Evolutionary conservation across 2,329 filamentous ascomycete species (phyloP).

Genomic region (Fusarium avenaceum): DNA sequence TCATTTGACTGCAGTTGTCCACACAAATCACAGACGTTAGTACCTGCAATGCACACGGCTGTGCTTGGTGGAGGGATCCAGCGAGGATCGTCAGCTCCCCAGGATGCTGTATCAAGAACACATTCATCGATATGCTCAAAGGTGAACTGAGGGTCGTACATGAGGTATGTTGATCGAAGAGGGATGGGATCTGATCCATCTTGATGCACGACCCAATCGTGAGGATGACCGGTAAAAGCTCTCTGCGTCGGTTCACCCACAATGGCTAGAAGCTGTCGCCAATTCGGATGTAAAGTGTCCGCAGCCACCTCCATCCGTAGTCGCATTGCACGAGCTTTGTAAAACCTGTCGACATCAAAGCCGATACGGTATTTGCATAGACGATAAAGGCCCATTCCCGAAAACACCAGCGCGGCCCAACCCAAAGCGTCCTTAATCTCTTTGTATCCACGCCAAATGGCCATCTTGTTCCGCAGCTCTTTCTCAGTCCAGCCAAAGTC

Average conservation of each 20-base stretch:
- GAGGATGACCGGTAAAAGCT: background rate
- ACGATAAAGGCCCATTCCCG: constrained; percentile 5
- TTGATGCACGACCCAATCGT: constrained; percentile 12
- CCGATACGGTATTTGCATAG: constrained; percentile 6
- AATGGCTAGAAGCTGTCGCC: constrained; percentile 1
- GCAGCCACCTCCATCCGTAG: constrained; percentile 8
- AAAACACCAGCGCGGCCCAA: constrained; percentile 4
- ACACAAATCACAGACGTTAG: background rate
- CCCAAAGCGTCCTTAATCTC: constrained; percentile 8
- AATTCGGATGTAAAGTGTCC: constrained; percentile 1
- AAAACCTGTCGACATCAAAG: background rate
- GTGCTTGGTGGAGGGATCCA: background rate
- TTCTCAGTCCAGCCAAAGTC: constrained; percentile 12
- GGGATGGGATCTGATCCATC: background rate
- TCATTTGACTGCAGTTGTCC: background rate
- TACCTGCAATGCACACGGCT: background rate
- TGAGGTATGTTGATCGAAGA: background rate
- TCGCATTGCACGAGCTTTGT: background rate
- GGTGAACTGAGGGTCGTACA: background rate
- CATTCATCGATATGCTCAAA: constrained; percentile 4
- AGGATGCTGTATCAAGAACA: background rate
- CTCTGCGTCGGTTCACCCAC: background rate
- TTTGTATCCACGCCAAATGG: constrained; percentile 8
- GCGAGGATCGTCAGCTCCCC: constrained; percentile 2
- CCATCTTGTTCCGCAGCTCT: constrained; percentile 10